Conservation (phyloP, 495 filamentous ascomycete species). For the Talaromyces borbonicus region DNA sequence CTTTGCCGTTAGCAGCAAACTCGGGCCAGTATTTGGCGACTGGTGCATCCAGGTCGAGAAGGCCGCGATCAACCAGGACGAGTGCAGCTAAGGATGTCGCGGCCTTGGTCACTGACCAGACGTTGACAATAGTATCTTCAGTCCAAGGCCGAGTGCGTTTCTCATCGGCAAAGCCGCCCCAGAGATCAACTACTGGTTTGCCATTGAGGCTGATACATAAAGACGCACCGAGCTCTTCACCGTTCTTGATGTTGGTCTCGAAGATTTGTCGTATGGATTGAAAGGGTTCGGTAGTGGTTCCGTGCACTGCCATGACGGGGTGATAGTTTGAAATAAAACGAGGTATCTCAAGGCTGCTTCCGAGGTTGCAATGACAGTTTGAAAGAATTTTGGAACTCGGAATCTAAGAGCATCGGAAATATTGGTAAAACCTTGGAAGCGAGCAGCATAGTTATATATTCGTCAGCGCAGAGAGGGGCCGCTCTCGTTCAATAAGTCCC, state of each 20-base stretch:
- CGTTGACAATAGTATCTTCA: slow-evolving; percentile 19
- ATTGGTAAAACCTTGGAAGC: too few relatives aligned
- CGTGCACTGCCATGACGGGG: slow-evolving; percentile 4
- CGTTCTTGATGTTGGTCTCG: slow-evolving; percentile 11
- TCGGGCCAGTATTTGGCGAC: slow-evolving; percentile 20
- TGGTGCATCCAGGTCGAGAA: slow-evolving; percentile 14
- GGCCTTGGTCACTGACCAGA: slow-evolving; percentile 19
- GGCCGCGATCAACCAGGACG: slow-evolving; percentile 16
- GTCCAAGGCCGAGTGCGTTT: slow-evolving; percentile 14
- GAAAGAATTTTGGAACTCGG: too few relatives aligned
- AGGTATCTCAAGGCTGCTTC: too few relatives aligned
- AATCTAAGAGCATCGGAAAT: too few relatives aligned
- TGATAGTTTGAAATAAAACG: not conserved
- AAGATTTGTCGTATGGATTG: slow-evolving; percentile 13
- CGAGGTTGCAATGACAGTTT: too few relatives aligned
- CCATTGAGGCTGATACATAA: slow-evolving; percentile 18
- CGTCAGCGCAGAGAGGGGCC: too few relatives aligned
- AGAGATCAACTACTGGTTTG: slow-evolving; percentile 20
- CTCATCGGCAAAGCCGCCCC: slow-evolving; percentile 17
- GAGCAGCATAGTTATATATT: too few relatives aligned
- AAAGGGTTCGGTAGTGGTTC: slow-evolving; percentile 11
- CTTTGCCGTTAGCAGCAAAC: slow-evolving; percentile 19
- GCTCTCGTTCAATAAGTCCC: too few relatives aligned
- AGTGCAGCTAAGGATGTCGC: slow-evolving; percentile 14
- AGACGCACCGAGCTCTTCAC: slow-evolving; percentile 18